Evolutionary conservation across 1,284 basidiomycete genomes (phyloP), one percentile per base, ranked within the genome.

Genomic region (Wolfiporia cocos): DNA sequence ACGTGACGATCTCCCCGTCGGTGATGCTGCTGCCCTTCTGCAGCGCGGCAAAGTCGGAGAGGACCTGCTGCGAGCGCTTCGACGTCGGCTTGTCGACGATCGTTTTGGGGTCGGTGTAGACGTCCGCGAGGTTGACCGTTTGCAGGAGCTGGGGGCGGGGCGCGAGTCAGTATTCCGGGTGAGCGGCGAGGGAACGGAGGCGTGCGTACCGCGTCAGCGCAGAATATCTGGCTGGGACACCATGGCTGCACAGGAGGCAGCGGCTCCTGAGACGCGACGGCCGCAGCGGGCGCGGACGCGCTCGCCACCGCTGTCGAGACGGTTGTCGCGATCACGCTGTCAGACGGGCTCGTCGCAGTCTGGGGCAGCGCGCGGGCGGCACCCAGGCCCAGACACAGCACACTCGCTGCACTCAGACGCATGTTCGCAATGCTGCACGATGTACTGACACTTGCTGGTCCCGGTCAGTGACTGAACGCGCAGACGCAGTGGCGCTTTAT

Each of bases 21-120:
- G 81, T 84, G 21, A 68, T 51, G 29, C 35, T 15, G 19, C 43
- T 34, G 33, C 37, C 29, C 37, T 58, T 62, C 49, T 55, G 67
- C 52, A 89, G 71, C 21, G 73, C 68, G 22, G 69, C 61, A 62
- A 92, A 94, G 44, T 85, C 85, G 0, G 74, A 63, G 31, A 91
- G 66, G 5, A 92, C 88, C 41, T 73, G 67, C 48, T 81, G 75
- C 5, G 82, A 61, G 0, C 73, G 63, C 50, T 78, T 76, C 53
- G 67, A 71, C 0, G 91, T 93, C 1, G 90, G 92, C 70, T 91
- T 95, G 71, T 96, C 92, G 12, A 88, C 85, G 59, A 96, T 87
- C 0, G 87, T 92, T 66, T 96, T 96, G 40, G 82, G 82, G 62
- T 97, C 93, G 0, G 70, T 56, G 60, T 78, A 97, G 24, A 90